These are phyloP conservation scores for Podospora conica DNA, from an alignment of 495 filamentous ascomycete genomes.

Conservation along the genomic window DNA sequence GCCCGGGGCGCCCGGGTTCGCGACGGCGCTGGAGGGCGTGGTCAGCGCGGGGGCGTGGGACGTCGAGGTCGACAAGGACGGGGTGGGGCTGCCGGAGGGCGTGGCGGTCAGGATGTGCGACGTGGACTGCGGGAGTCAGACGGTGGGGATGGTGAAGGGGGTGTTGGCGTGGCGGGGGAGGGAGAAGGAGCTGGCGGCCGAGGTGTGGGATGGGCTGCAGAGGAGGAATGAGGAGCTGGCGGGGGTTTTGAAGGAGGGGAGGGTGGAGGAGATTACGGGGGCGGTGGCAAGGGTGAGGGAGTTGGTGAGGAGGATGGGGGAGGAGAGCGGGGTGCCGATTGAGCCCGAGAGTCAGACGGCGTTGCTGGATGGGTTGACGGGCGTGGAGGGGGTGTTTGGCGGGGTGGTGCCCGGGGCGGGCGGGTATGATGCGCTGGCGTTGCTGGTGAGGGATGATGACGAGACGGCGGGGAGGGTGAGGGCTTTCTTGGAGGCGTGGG, in stretches of 20 bases:
- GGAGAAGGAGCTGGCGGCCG: conserved; percentile 58
- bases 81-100: conserved; percentile 63
- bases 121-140: conserved; percentile 89
- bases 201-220: conserved; percentile 69
- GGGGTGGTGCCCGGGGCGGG: conserved; percentile 94
- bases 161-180: conserved; percentile 75
- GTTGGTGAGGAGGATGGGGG: conserved; percentile 70
- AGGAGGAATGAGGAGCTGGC: conserved; percentile 65
- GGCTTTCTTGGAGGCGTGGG: conserved; percentile 59
- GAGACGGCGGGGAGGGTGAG: conserved; percentile 58
- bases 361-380: conserved; percentile 67
- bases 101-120: conserved; percentile 87
- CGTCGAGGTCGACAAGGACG: conserved; percentile 59
- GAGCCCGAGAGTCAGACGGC: conserved; percentile 82
- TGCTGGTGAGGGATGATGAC: conserved; percentile 70
- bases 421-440: conserved; percentile 83
- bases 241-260: conserved; percentile 46
- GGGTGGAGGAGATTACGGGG: conserved; percentile 29
- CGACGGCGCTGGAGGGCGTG: conserved; percentile 51
- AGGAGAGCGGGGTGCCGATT: conserved; percentile 70
- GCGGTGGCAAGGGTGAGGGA: conserved; percentile 40
- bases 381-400: conserved; percentile 73
- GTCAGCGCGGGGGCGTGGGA: conserved; percentile 62
- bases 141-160: conserved; percentile 89
- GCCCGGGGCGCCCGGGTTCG: conserved; percentile 58